Conservation (phyloP, 2,329 filamentous ascomycete genomes). For the Fusarium sp. region DNA sequence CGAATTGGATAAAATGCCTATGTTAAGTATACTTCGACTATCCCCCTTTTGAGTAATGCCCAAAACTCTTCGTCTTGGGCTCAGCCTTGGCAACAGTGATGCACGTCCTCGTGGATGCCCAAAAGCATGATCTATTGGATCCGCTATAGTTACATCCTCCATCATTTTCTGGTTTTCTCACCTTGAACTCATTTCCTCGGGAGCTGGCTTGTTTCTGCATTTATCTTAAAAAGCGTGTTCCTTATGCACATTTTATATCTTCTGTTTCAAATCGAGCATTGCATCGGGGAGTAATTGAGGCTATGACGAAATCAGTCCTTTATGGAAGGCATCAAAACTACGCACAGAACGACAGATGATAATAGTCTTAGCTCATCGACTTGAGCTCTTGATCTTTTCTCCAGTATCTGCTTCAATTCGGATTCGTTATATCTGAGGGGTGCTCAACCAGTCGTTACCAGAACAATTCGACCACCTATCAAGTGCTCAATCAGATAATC, state of each 20-base stretch:
- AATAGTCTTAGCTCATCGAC: background rate
- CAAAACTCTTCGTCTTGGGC: background rate
- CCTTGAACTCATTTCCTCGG: background rate
- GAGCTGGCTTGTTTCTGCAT: background rate
- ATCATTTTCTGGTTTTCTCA: slow-evolving; percentile 4
- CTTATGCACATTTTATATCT: background rate
- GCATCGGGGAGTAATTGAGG: background rate
- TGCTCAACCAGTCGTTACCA: background rate
- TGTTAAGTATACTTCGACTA: background rate
- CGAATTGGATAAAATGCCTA: background rate
- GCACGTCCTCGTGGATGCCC: slow-evolving; percentile 31
- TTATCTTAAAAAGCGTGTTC: background rate
- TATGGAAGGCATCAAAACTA: slow-evolving; percentile 2
- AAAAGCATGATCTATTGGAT: slow-evolving; percentile 13
- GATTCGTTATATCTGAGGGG: background rate
- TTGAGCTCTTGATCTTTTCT: background rate
- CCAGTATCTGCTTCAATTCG: background rate
- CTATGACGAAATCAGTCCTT: slow-evolving; percentile 10
- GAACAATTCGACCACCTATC: background rate
- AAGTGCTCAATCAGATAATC: slow-evolving; percentile 1
- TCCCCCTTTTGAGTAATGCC: background rate
- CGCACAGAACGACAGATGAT: slow-evolving; percentile 1
- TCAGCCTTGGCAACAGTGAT: slow-evolving; percentile 27
- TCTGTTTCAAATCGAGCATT: background rate
- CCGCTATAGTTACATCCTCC: slow-evolving; percentile 19